Base-by-base conservation (phyloP, 345 rosid species). In the Stellera chamaejasme region DNA sequence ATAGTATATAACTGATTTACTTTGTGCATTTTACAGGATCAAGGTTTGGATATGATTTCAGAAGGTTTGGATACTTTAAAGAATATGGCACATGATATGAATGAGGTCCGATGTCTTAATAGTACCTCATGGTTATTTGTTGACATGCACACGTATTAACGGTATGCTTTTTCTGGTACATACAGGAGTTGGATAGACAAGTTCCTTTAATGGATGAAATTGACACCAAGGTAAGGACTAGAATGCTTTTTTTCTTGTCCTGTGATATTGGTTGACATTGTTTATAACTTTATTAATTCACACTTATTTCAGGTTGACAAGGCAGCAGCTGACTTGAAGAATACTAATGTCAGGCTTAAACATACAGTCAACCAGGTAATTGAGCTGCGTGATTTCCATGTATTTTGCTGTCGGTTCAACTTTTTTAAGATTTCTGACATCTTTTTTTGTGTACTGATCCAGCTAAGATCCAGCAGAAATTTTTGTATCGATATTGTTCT, bases 161-260 rank as follows among this genome's bases (percentile, higher is more conserved):
- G 59, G 27, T 64, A 55, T 51, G 39, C 12, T 57, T 58, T 12
- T 23, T 64, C 16, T 54, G 69, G 42, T 44, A 14, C 46, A 16
- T 77, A 73, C 85, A 90, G 99, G 99, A 94, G 66, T 4, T 94
- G 62, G 99, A 94, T 66, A 80, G 93, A 62, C 97, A 94, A 75
- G 96, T 90, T 65, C 99, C 97, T 59, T 62, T 94, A 80, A 82
- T 87, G 97, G 99, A 94, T 69, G 99, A 94, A 78, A 94, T 94
- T 59, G 99, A 94, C 75, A 43, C 89, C 49, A 92, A 92, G 96
- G 97, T 36, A n/a, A 62, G 54, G 27, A 16, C 82, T 57, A 61
- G 65, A 55, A 19, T 55, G 48, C 50, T 15, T 44, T 47, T 68
- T 19, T 16, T 62, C 10, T 61, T 60, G 14, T 55, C 12, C 13